Evolutionary conservation across 768 basidiomycete genomes (phyloP).

Genomic region (Coprinopsis strossmayeri): DNA sequence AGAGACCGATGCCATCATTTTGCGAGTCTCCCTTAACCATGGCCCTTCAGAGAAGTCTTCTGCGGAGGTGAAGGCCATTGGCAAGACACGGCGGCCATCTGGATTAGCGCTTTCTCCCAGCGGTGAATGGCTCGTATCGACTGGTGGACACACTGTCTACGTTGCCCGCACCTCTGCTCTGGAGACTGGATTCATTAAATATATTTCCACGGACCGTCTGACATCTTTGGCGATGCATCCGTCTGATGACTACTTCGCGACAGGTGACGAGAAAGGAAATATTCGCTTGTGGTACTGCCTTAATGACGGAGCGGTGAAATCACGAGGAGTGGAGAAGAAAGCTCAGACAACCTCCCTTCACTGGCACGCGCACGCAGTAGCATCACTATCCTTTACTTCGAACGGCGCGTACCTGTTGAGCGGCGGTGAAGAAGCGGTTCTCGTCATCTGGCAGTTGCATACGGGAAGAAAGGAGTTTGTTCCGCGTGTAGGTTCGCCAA

Average conservation of each 20-base stretch:
- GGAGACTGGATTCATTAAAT: conserved; percentile 71
- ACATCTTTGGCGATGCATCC: conserved; percentile 89
- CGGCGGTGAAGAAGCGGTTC: conserved; percentile 90
- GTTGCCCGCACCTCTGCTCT: conserved; percentile 54
- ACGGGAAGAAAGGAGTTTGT: conserved; percentile 87
- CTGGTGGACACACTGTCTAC: conserved; percentile 73
- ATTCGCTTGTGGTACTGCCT: conserved; percentile 94
- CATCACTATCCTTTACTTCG: conserved; percentile 77
- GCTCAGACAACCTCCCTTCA: conserved; percentile 84
- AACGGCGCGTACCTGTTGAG: conserved; percentile 92
- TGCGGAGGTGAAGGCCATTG: conserved; percentile 47
- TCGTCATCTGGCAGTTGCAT: conserved; percentile 96
- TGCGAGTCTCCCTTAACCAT: conserved; percentile 56
- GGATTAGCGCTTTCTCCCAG: conserved; percentile 70
- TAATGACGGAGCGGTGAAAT: conserved; percentile 47
- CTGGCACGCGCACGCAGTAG: conserved; percentile 96
- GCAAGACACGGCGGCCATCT: conserved; percentile 58
- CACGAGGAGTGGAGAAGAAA: conserved; percentile 64
- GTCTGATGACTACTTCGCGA: conserved; percentile 88
- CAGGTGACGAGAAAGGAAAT: conserved; percentile 80
- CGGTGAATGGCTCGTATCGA: conserved; percentile 72
- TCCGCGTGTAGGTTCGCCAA: conserved; percentile 85
- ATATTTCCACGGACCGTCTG: conserved; percentile 70
- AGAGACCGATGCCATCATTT: conserved; percentile 53
- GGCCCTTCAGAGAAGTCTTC: conserved; percentile 39